These are phyloP conservation scores for Novymonas esmeraldas DNA, from an alignment of 208 protist species.

Conservation along the genomic window DNA sequence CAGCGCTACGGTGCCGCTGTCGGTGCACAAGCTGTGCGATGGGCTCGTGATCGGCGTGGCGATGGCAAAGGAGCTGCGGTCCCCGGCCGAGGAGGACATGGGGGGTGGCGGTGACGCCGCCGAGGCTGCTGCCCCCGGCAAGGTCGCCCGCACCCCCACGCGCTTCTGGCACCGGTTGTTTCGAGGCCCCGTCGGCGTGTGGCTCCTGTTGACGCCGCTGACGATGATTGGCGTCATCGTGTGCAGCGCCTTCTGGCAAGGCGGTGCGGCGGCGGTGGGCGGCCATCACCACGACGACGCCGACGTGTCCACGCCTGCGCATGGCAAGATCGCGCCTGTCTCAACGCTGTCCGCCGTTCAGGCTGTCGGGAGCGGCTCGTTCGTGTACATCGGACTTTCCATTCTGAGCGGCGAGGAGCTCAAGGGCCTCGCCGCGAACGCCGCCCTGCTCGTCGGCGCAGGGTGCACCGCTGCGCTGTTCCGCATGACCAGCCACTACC, in stretches of 20 bases:
- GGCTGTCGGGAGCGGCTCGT: slow-evolving; percentile 69
- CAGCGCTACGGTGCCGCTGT: slow-evolving; percentile 47
- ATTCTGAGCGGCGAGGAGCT: slow-evolving; percentile 60
- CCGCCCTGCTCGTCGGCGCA: slow-evolving; percentile 47
- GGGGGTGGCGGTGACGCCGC: neutral
- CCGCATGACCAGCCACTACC: slow-evolving; percentile 13
- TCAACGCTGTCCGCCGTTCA: slow-evolving; percentile 36
- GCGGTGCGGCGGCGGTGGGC: neutral
- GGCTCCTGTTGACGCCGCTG: slow-evolving; percentile 54
- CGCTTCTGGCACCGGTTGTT: slow-evolving; percentile 29
- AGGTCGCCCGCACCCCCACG: neutral
- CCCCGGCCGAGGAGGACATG: neutral
- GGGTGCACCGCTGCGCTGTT: slow-evolving; percentile 35
- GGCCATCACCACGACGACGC: too few species aligned
- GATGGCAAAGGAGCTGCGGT: slow-evolving; percentile 52
- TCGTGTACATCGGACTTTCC: slow-evolving; percentile 60
- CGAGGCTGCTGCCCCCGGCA: neutral
- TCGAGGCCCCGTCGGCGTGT: slow-evolving; percentile 31
- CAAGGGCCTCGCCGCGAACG: slow-evolving; percentile 26
- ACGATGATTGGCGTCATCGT: slow-evolving; percentile 33
- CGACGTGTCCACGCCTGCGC: too few species aligned
- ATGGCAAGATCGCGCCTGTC: neutral
- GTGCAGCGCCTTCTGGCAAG: neutral
- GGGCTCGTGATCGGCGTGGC: slow-evolving; percentile 75
- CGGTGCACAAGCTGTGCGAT: slow-evolving; percentile 72